Evolutionary conservation across 2,329 filamentous ascomycete genomes (phyloP).

Genomic region (Penicillium hordei): DNA sequence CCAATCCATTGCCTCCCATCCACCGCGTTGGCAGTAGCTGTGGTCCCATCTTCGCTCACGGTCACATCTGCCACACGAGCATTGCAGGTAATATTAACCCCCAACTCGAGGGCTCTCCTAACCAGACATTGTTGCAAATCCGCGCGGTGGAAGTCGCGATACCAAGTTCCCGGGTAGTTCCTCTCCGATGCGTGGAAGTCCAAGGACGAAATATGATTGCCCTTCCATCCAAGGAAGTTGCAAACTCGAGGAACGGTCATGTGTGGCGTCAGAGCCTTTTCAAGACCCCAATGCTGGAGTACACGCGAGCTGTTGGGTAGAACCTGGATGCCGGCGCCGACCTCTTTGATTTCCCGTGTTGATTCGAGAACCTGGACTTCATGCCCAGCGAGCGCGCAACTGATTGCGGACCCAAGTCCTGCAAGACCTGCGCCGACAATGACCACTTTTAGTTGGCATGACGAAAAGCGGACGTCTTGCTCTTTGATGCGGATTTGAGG

Average conservation of each 20-base stretch:
- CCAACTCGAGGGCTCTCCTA: slow-evolving; percentile 50
- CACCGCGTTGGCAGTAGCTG: slow-evolving; percentile 38
- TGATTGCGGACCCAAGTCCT: slow-evolving; percentile 29
- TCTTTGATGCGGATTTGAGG: slow-evolving; percentile 52
- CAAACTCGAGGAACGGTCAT: slow-evolving; percentile 46
- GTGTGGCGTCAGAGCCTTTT: slow-evolving; percentile 39
- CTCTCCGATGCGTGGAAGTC: slow-evolving; percentile 47
- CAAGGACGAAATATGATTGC: slow-evolving; percentile 50
- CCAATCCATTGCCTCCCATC: slow-evolving; percentile 27
- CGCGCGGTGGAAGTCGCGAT: slow-evolving; percentile 58
- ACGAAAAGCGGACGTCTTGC: slow-evolving; percentile 43
- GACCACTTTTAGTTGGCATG: slow-evolving; percentile 47
- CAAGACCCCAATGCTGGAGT: slow-evolving; percentile 43
- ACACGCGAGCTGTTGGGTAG: slow-evolving; percentile 42
- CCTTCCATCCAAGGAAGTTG: slow-evolving; percentile 57
- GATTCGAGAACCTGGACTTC: slow-evolving; percentile 28
- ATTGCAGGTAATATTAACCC: slow-evolving; percentile 48
- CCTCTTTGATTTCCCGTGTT: slow-evolving; percentile 27
- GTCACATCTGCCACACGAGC: slow-evolving; percentile 46
- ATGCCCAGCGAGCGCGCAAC: slow-evolving; percentile 28
- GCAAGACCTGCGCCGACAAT: slow-evolving; percentile 30
- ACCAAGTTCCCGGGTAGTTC: slow-evolving; percentile 41
- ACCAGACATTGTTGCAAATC: slow-evolving; percentile 53
- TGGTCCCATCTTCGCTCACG: slow-evolving; percentile 32
- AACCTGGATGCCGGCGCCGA: slow-evolving; percentile 32